These are phyloP conservation scores for Somion occarium DNA, from an alignment of 1,284 basidiomycete species.

Conservation along the genomic window DNA sequence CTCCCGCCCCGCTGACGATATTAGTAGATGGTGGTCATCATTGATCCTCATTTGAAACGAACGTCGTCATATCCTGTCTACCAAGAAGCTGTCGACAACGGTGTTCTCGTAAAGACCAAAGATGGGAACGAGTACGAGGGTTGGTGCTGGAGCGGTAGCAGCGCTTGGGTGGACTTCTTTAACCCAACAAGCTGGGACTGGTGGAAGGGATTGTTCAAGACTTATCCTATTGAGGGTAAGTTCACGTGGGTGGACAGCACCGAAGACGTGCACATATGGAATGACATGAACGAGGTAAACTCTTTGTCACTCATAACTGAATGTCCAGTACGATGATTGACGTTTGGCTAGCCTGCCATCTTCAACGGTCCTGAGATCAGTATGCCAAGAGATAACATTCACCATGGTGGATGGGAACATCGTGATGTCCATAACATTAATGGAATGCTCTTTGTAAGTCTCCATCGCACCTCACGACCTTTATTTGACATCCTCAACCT, in stretches of 20 bases:
- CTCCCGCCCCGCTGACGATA: background rate
- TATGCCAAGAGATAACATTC: constrained; percentile 92
- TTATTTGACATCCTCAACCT: constrained; percentile 6
- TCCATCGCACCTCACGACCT: too few relatives aligned
- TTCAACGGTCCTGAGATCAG: constrained; percentile 99
- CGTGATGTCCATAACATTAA: constrained; percentile 95
- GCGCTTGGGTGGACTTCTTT: constrained; percentile 97
- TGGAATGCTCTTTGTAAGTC: constrained; percentile 78
- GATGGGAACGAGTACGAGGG: constrained; percentile 89
- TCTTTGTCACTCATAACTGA: background rate
- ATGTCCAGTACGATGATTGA: too few relatives aligned
- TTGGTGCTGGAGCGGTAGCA: constrained; percentile 97
- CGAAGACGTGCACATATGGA: constrained; percentile 88
- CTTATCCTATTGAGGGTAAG: constrained; percentile 40
- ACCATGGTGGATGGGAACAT: constrained; percentile 95
- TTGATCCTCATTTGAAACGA: constrained; percentile 96
- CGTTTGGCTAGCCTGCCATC: constrained; percentile 74
- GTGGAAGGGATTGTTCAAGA: constrained; percentile 86
- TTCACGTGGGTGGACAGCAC: constrained; percentile 79
- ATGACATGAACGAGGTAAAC: constrained; percentile 94
- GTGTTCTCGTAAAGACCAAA: constrained; percentile 78
- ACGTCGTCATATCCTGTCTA: constrained; percentile 80
- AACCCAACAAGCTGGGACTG: constrained; percentile 87
- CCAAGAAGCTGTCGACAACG: constrained; percentile 77
- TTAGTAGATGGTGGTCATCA: constrained; percentile 88